Evolutionary conservation across 2,329 filamentous ascomycete genomes (phyloP).

Genomic region (Pyrenochaeta sp.): DNA sequence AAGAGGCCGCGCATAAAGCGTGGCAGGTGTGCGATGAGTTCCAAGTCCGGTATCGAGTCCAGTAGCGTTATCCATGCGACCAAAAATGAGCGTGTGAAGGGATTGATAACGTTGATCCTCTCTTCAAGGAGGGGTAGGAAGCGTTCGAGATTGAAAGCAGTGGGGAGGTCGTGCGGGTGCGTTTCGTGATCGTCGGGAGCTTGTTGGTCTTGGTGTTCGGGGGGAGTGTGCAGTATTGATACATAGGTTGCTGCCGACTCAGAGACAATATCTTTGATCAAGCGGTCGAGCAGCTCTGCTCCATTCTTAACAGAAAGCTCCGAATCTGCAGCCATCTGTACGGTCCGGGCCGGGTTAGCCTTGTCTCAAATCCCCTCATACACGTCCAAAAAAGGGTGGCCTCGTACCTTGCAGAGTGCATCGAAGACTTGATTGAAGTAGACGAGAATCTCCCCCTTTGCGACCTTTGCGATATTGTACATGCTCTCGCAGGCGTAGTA

Average conservation of each 20-base stretch:
- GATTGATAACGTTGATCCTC: conserved; percentile 91
- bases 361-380: not conserved
- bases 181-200: conserved; percentile 28
- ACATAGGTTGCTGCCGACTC: conserved; percentile 96
- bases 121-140: conserved; percentile 96
- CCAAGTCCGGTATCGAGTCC: conserved; percentile 95
- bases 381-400: too few relatives aligned
- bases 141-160: conserved; percentile 86
- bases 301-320: conserved; percentile 98
- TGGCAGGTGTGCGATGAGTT: conserved; percentile 90
- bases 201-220: conserved; percentile 60
- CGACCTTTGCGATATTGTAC: conserved; percentile 99
- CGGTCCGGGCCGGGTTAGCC: conserved; percentile 28
- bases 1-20: conserved; percentile 90
- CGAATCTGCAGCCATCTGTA: conserved; percentile 89
- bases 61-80: conserved; percentile 95
- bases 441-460: conserved; percentile 93
- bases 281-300: conserved; percentile 89
- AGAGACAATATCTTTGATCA: conserved; percentile 95
- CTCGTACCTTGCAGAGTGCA: conserved; percentile 86
- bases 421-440: conserved; percentile 99
- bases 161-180: conserved; percentile 64
- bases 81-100: conserved; percentile 92
- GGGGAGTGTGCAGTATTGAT: conserved; percentile 77
- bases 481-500: conserved; percentile 99